Evolutionary conservation across 1,284 basidiomycete species (phyloP).

Genomic region (Sporisorium graminicola): DNA sequence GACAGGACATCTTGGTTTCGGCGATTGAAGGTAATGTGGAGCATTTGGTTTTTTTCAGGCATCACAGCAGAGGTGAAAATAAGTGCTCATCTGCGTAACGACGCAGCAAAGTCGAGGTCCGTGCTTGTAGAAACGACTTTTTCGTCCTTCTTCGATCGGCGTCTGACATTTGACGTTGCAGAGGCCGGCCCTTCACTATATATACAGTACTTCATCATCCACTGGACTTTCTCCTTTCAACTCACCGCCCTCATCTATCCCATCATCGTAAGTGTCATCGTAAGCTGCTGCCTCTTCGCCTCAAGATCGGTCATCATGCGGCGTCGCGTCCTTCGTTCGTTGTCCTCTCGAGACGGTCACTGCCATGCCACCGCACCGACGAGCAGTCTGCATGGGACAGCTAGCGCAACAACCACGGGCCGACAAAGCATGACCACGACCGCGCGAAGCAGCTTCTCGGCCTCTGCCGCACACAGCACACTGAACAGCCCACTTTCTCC

Average conservation of each 20-base stretch:
- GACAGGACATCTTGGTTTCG: too few relatives aligned
- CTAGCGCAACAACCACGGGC: neutral
- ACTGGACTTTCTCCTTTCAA: neutral
- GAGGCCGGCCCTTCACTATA: too few relatives aligned
- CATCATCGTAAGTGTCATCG: neutral
- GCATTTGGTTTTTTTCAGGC: neutral
- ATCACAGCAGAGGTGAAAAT: neutral
- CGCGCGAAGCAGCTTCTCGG: neutral
- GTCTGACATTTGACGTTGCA: neutral
- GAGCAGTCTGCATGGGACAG: neutral
- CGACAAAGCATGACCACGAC: neutral
- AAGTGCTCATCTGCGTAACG: neutral
- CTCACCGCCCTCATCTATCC: neutral
- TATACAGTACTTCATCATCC: neutral
- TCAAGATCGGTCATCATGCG: neutral
- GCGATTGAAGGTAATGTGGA: too few relatives aligned
- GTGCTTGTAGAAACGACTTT: neutral
- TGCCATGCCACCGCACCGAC: neutral
- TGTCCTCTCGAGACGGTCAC: neutral
- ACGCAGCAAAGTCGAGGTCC: neutral
- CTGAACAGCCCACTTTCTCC: conserved; percentile 13
- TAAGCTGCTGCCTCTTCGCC: too few relatives aligned
- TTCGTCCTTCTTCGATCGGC: neutral
- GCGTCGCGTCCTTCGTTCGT: conserved; percentile 4
- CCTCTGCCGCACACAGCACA: neutral